Base-by-base conservation (phyloP, 768 basidiomycete species). In the Mycena epipterygia region DNA sequence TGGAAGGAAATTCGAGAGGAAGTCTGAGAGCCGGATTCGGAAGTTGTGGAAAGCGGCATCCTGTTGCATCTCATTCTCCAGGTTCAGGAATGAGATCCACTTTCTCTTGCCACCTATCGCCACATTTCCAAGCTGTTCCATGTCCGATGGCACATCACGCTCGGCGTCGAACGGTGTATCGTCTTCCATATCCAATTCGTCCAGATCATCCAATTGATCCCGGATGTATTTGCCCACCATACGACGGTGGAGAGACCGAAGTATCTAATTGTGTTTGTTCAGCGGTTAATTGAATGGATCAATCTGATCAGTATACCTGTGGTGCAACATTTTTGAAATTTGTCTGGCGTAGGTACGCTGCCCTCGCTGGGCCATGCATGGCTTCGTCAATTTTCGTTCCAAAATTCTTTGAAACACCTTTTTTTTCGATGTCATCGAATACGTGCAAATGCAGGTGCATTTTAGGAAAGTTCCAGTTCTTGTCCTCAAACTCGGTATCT, bases 391-490 rank as follows among this genome's bases (percentile, higher is more conserved):
- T 63, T 52, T 76, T 73, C 1, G 80, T 82, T 33, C 78, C 82
- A 46, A 79, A 83, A 41, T 81, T 81, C 0, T 55, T 52, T 0
- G 79, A 74, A 0, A 64, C 79, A 13, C 83, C 84, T 35, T 84
- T 84, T 0, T 2, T 23, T 32, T 52, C 23, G 14, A 86, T 83
- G 42, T 84, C 78, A 3, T 64, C 61, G 30, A 82, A 76, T 0
- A 80, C 49, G 58, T 86, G 83, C 4, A 71, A 60, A 48, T 81
- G 80, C 2, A 74, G 68, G 37, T 85, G 84, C 0, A 67, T 56
- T 68, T 85, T 85, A 0, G 79, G 81, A 51, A 83, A 84, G 30
- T 82, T 63, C 79, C 80, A 83, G 23, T 77, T 69, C 73, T 80
- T 77, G 27, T 29, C 25, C 7, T 51, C 49, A 16, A 39, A n/a